Conservation (phyloP, 192 early-diverging fungal species). For the Umbelopsis isabellina region DNA sequence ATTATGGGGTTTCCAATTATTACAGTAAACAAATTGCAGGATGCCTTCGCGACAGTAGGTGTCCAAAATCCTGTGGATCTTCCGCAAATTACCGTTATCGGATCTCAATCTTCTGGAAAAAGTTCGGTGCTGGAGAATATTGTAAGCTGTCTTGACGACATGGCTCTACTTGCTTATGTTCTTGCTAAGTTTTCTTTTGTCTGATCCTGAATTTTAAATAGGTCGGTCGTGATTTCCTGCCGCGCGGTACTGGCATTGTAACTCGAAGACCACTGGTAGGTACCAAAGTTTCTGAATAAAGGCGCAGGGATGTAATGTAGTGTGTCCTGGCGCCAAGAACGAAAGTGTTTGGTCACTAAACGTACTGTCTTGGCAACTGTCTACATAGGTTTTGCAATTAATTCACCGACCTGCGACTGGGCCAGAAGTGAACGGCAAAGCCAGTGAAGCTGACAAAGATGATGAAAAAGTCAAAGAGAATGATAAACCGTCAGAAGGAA, state of each 20-base stretch:
- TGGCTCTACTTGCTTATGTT: background rate
- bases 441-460: conserved; percentile 52
- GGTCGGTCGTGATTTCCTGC: conserved; percentile 96
- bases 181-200: background rate
- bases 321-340: background rate
- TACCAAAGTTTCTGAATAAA: background rate
- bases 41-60: conserved; percentile 87
- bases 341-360: background rate
- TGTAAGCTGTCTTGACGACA: conserved; percentile 38
- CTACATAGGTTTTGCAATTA: conserved; percentile 75
- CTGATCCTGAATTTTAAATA: background rate
- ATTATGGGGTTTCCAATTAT: background rate
- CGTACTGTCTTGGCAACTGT: background rate
- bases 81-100: conserved; percentile 88
- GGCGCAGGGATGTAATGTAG: background rate
- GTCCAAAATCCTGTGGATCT: conserved; percentile 89
- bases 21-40: conserved; percentile 83
- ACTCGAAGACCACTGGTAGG: conserved; percentile 92
- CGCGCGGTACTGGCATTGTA: conserved; percentile 96
- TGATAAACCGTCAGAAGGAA: conserved; percentile 6
- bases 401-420: conserved; percentile 83
- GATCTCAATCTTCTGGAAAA: conserved; percentile 90
- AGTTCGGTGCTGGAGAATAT: conserved; percentile 99
- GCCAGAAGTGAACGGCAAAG: conserved; percentile 47
- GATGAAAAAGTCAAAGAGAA: conserved; percentile 35